phyloP scores from a whole-genome alignment of 1,284 basidiomycete species.

The Ceratobasidium sp. region DNA sequence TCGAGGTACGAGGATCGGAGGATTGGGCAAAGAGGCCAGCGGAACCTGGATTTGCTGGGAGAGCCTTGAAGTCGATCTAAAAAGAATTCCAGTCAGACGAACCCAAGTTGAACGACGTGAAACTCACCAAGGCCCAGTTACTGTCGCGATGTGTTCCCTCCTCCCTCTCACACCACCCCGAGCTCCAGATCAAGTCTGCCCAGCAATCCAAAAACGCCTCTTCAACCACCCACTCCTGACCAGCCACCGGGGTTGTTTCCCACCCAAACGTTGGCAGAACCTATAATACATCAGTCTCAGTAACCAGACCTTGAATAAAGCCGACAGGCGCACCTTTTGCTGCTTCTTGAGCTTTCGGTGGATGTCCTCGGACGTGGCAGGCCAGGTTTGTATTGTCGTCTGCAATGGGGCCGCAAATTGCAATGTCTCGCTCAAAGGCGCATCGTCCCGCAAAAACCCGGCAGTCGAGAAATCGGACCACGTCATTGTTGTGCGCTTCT shows the following conservation, averaged over 20 bases:
- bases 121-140: constrained; percentile 89
- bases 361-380: constrained; percentile 78
- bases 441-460: constrained; percentile 84
- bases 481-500: constrained; percentile 82
- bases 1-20: constrained; percentile 68
- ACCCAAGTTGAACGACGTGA: constrained; percentile 9
- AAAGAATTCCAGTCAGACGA: neutral
- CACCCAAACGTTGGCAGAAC: constrained; percentile 71
- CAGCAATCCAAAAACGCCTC: constrained; percentile 90
- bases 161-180: constrained; percentile 81
- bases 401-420: constrained; percentile 81
- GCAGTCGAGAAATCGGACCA: constrained; percentile 89
- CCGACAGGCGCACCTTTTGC: constrained; percentile 67
- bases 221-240: constrained; percentile 81
- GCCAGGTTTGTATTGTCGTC: constrained; percentile 77
- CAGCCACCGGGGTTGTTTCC: constrained; percentile 82
- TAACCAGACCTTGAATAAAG: neutral
- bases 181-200: constrained; percentile 85
- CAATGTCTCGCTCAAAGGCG: constrained; percentile 80
- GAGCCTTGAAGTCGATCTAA: constrained; percentile 87
- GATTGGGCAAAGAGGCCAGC: constrained; percentile 50
- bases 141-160: constrained; percentile 86
- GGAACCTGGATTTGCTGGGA: constrained; percentile 60
- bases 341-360: constrained; percentile 84
- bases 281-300: neutral